These are phyloP conservation scores for Salix udensis DNA, from an alignment of 345 rosid species.

Conservation along the genomic window DNA sequence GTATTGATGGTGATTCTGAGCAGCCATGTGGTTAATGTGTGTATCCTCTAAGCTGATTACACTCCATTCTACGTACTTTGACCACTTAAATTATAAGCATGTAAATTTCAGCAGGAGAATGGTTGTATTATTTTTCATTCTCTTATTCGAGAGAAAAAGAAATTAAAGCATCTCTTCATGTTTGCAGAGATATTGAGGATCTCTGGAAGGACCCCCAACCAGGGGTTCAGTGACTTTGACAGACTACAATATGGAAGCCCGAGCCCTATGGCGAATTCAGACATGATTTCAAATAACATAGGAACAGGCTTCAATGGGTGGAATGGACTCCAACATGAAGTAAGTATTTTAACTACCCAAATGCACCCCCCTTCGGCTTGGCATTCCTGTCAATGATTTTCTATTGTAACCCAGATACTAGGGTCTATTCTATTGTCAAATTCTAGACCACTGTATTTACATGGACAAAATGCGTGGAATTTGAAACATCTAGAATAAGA, in stretches of 20 bases:
- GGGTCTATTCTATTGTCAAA: neutral
- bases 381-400: neutral
- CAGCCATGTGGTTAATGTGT: neutral
- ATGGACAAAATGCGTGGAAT: neutral
- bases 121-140: neutral
- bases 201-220: constrained; percentile 70
- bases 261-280: constrained; percentile 94
- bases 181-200: constrained; percentile 70
- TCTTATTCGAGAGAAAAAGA: neutral
- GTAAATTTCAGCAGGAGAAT: neutral
- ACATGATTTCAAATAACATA: constrained; percentile 54
- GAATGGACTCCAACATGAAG: constrained; percentile 76
- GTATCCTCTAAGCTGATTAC: neutral
- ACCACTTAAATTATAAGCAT: neutral
- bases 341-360: constrained; percentile 16
- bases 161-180: constrained; percentile 5
- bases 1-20: neutral
- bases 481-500: neutral
- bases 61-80: neutral
- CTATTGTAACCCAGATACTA: neutral
- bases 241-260: constrained; percentile 76
- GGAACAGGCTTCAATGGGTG: constrained; percentile 61
- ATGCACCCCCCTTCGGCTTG: neutral
- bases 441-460: neutral
- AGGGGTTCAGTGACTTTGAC: constrained; percentile 73